Base-by-base conservation (phyloP, 495 filamentous ascomycete species). In the Pyronema domesticum region DNA sequence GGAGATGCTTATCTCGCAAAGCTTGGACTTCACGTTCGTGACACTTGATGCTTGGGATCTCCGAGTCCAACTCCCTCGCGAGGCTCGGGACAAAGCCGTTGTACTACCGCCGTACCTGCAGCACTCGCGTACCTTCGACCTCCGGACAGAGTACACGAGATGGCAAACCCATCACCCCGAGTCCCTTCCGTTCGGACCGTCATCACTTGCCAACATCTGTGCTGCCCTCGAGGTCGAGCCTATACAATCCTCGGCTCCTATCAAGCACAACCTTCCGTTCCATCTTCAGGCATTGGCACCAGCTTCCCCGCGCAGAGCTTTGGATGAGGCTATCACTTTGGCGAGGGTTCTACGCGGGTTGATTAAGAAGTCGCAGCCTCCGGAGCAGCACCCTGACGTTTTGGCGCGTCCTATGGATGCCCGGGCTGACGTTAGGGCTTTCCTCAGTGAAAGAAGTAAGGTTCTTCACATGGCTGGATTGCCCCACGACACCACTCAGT, bases 101-200 rank as follows among this genome's bases (percentile, higher is more conserved):
- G 89, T 94, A 13, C 77, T 98, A 15, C 91, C 91, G n/a, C 80
- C 88, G 13, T 96, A 95, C 66, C 76, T 98, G 33, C 91, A 95
- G 69, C 91, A 98, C 73, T 95, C 91, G 39, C 80, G 91, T 46
- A 91, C 88, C 35, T 98, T 95, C 68, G 91, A 96, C 68, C 76
- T 98, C 30, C 84, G 91, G 45, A 91, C 89, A 57, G 91, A 96
- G 71, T 98, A 98, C 66, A 87, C 95, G 65, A 78, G 87, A 61
- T 98, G 93, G 91, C 91, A 98, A 69, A 86, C 87, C 58, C 89
- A 95, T 60, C 91, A 96, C 64, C 91, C 91, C 17, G 91, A 98
- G 72, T 95, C 91, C 37, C 74, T 98, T 45, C 91, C 91, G 0
- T 98, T 95, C 68, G 93, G 89, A 3, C 87, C 91, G 39, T 94